Base-by-base conservation (phyloP, 2,329 filamentous ascomycete species). In the Xylaria hypoxylon region DNA sequence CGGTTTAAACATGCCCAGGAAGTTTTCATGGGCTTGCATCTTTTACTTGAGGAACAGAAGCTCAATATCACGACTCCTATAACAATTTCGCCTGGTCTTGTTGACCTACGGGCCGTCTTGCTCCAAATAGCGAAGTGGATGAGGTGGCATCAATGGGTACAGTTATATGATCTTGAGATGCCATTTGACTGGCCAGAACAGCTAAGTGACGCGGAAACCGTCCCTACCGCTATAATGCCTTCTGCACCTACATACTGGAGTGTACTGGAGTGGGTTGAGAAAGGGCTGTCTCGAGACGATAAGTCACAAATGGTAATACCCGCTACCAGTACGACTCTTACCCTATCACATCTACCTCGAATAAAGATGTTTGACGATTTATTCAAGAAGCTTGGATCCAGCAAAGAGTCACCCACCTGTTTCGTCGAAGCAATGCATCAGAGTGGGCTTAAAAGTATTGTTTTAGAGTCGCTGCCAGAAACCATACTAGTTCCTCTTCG, bases 11-110 rank as follows among this genome's bases (percentile, higher is more conserved):
- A 89, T 61, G 84, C 91, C 38, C 81, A 90, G 76, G 87, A 92
- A 74, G 84, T 92, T 58, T 86, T 95, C 42, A 82, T 96, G 70
- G 91, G 88, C 0, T 82, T 99, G 13, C 96, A 99, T 79, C 83
- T 98, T 2, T 82, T 97, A n/a, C 86, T 92, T 0, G 95, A 99
- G 77, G 96, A 99, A 77, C 86, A 92, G 68, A 98, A 97, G 76
- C 85, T 99, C 1, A 88, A 92, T 67, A 86, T 90, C 4, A 82
- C 84, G 68, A 78, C 79, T 0, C 79, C 83, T 0, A 83, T 85
- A 57, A 80, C 80, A 44, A 70, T 74, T 2, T 82, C 82, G 3
- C 80, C 82, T 0, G 81, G 83, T 0, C 79, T 81, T 28, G 77
- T 79, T 10, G 83, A 86, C 53, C 73, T 98, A 24, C 87, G 88